phyloP scores from a whole-genome alignment of 805 yeast genomes.

The Suhomyces vadensis region DNA sequence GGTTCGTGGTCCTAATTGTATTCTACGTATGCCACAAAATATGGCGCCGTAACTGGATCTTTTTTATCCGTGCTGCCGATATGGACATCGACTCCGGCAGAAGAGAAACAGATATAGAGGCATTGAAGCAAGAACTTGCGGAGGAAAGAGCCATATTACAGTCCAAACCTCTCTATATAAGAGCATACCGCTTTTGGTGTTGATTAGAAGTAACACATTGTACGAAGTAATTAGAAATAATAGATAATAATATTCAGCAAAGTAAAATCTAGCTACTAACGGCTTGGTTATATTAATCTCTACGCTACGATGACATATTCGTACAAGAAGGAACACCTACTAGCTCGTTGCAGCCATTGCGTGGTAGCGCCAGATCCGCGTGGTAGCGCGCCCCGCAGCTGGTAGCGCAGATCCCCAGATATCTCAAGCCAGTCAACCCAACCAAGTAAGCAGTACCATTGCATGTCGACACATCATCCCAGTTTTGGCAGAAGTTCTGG shows the following conservation, averaged over 20 bases:
- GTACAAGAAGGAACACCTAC: not conserved
- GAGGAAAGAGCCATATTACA: slow-evolving; percentile 33
- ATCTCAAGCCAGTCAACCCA: not conserved
- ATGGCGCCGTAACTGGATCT: slow-evolving; percentile 29
- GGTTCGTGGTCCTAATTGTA: slow-evolving; percentile 25
- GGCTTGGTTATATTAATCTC: not conserved
- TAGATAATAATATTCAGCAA: not conserved
- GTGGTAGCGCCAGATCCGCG: not conserved
- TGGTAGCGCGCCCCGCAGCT: not conserved
- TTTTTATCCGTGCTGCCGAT: slow-evolving; percentile 22
- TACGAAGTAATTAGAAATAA: not conserved
- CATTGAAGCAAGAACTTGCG: slow-evolving; percentile 27
- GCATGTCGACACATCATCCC: slow-evolving; percentile 33
- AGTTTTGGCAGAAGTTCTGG: slow-evolving; percentile 29
- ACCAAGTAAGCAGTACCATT: not conserved
- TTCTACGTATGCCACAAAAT: slow-evolving; percentile 28
- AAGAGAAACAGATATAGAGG: slow-evolving; percentile 28
- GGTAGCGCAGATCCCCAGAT: not conserved
- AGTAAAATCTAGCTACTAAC: no score
- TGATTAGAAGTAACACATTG: slow-evolving; percentile 11
- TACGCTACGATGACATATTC: not conserved
- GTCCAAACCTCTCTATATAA: slow-evolving; percentile 35
- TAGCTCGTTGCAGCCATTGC: not conserved
- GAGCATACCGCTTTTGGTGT: slow-evolving; percentile 39
- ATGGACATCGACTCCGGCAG: slow-evolving; percentile 31